Evolutionary conservation across 768 basidiomycete species (phyloP), one percentile per base, ranked within the genome.

Genomic region (Hortiboletus flavorubellus): DNA sequence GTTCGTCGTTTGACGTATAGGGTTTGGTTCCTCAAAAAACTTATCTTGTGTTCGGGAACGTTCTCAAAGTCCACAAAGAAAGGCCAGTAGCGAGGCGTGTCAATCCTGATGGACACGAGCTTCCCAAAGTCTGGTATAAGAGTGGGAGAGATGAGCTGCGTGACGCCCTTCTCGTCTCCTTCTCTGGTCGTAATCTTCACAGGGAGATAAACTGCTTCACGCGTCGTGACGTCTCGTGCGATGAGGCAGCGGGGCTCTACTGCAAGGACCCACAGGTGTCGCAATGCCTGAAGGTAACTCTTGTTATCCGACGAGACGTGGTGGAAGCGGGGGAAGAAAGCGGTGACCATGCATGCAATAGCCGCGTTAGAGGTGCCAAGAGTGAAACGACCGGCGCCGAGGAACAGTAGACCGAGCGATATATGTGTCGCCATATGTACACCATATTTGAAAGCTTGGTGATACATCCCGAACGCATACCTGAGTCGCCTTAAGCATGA

Each of bases 21-120:
- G 0, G 91, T 96, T 61, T 93, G 89, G 54, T 80, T 87, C 34
- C 77, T 78, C 39, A 96, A 72, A 23, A 98, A 78, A 7, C 80
- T 78, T 44, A 82, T 80, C 46, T 83, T 82, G 68, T 96, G 89
- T 14, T 78, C 79, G 4, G 83, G 79, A 50, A 86, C 79, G 40
- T 83, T 75, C 39, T 84, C 79, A 18, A 89, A 82, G 63, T 95
- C 89, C 34, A 98, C 80, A 55, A 86, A 85, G 72, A 95, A 89
- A 0, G 94, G 89, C 91, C 93, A 97, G 70, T 99, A 98, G 6
- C 97, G 84, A 15, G 93, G 94, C 0, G 92, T 97, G 64, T 98
- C 94, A 23, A 95, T 86, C 44, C 88, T 79, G 62, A 99, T 87
- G 5, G 90, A 87, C 44, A 85, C 73, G 14, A 98, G 77, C 54